Evolutionary conservation across 164 flowering plant species (phyloP).

Genomic region (Stephania japonica): DNA sequence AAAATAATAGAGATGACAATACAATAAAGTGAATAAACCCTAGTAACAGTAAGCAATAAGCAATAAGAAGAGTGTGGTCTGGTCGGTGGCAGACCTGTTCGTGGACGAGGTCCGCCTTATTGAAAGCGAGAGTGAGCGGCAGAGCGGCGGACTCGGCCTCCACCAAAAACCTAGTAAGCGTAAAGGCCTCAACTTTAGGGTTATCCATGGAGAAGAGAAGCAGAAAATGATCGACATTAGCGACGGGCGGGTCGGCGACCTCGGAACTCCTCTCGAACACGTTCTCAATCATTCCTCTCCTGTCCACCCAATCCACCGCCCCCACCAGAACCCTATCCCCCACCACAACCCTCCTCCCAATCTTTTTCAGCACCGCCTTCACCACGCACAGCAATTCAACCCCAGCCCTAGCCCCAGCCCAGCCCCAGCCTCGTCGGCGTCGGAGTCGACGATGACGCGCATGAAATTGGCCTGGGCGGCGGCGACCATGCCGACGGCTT

Average conservation of each 20-base stretch:
- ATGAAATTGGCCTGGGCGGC: constrained; percentile 93
- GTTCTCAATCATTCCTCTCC: constrained; percentile 87
- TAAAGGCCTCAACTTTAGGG: constrained; percentile 69
- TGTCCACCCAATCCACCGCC: constrained; percentile 82
- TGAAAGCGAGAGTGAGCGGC: constrained; percentile 77
- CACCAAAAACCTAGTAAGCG: constrained; percentile 78
- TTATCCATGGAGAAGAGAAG: constrained; percentile 86
- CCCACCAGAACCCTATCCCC: constrained; percentile 95
- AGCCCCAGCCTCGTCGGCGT: neutral
- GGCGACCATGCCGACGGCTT: constrained; percentile 75
- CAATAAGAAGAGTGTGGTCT: no score
- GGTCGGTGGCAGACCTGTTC: no score
- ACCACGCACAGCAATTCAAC: constrained; percentile 85
- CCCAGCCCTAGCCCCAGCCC: constrained; percentile 20
- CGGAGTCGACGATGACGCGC: constrained; percentile 71
- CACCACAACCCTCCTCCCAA: constrained; percentile 78
- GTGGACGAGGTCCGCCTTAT: constrained; percentile 80
- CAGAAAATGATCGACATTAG: constrained; percentile 89
- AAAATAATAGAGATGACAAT: no score
- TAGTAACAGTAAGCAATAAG: no score
- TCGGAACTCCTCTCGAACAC: constrained; percentile 61
- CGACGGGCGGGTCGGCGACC: constrained; percentile 79
- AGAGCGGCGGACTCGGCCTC: constrained; percentile 91
- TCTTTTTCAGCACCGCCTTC: constrained; percentile 84
- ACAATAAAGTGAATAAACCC: no score